Evolutionary conservation across 805 yeast genomes (phyloP), one percentile per base, ranked within the genome.

Genomic region (Cyberlindnera mississippiensis): DNA sequence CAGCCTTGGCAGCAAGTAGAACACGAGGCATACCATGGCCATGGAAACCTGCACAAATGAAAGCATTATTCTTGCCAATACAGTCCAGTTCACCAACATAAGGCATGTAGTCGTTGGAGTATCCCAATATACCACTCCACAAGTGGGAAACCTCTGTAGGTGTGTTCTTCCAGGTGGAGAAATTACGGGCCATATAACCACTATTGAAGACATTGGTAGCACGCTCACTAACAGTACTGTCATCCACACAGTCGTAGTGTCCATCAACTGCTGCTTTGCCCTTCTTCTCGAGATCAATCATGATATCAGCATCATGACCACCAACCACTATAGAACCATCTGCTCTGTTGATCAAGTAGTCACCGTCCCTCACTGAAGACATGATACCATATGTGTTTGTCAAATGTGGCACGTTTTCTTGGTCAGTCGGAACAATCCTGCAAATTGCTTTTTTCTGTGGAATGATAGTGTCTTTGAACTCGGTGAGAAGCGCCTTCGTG

Each of bases 11-110:
- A 35, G 62, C 49, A 4, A 66, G 44, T 29, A 63, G 62, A 8
- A 69, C 66, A 28, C 75, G 55, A 27, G 76, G 75, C 75, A 72
- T 70, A 18, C 76, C 76, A 53, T 72, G 76, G 3, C 75, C 76
- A 33, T 67, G 64, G 51, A 68, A 72, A 0, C 76, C 77, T 4
- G 75, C 74, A 42, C 61, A 54, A n/a, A 66, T 53, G 44, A 52
- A 70, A 14, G 61, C 57, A 39, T 61, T 56, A 28, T 53, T 51
- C 15, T 57, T 56, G 9, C 46, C 50, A 17, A 50, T 38, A 6
- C 38, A 32, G 26, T 43, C 49, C 16, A 69, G 42, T 37, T 64
- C 67, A 16, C 76, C 76, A 17, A 71, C 68, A 38, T 62, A 60
- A 5, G 76, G 76, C 22, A 60, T 40, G 2, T 40, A 44, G 45